Evolutionary conservation across 441 rosid genomes (phyloP), one percentile per base, ranked within the genome.

Genomic region (Erysimum cheiri): DNA sequence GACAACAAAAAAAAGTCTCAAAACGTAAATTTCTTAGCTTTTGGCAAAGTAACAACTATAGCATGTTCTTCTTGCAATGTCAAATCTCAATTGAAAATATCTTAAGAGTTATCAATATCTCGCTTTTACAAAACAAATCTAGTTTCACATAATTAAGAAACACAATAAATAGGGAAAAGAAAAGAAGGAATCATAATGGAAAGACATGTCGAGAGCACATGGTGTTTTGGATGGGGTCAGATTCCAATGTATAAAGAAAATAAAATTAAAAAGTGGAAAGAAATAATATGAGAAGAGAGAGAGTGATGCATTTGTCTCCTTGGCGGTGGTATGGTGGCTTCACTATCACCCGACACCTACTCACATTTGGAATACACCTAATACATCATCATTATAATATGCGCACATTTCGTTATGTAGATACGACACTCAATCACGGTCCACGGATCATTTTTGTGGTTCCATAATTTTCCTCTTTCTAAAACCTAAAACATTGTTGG

Each of bases 271-370:
- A 74, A 15, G 32, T 41, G n/a, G 15, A 44, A 35, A 73, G 17
- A 73, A 73, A 52, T 61, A 37, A 53, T 49, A 28, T 70, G 52
- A 28, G 37, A 35, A 36, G 37, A 60, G 54, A 47, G 33, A 72
- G 43, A 52, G 9, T 29, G 7, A 54, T 9, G 40, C 47, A 57
- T 50, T 41, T 75, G 78, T 75, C 78, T 75, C 78, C 74, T 62
- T 75, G 78, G 70, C 78, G 78, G 78, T 69, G 78, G 78, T 68
- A 75, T 22, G 77, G 77, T 73, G 68, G 74, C 74, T 75, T 75
- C 78, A 35, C 44, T 44, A 29, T 68, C 78, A 54, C 65, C 73
- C 70, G 74, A 74, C 78, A 69, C 74, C 74, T 74, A 64, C 35
- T 55, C 64, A 43, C n/a, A 39, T 31, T 8, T 36, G 29, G 22